Evolutionary conservation across 1,284 basidiomycete species (phyloP).

Genomic region (Ceratobasidium sp.): DNA sequence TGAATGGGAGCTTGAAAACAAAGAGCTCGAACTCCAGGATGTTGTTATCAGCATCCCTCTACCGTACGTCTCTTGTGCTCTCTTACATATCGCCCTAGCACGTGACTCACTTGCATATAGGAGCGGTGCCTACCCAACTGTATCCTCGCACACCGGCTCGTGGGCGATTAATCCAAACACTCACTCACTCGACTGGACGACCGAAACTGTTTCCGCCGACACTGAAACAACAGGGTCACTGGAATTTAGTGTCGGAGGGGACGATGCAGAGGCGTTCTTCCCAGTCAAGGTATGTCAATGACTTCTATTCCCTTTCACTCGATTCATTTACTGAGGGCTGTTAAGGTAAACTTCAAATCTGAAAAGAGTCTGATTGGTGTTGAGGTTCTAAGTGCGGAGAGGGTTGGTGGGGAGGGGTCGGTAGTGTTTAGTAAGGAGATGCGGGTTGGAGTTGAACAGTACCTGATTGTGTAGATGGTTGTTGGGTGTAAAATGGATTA

Average conservation of each 20-base stretch:
- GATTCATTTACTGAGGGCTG: background rate
- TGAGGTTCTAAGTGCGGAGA: conserved; percentile 63
- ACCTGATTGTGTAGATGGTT: conserved; percentile 56
- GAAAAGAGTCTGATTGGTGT: conserved; percentile 43
- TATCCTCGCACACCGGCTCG: conserved; percentile 76
- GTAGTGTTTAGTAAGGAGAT: conserved; percentile 83
- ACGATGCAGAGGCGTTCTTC: conserved; percentile 89
- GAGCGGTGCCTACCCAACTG: conserved; percentile 87
- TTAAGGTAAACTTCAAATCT: conserved; percentile 34
- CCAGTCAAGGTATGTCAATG: conserved; percentile 83
- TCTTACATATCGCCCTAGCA: conserved; percentile 9
- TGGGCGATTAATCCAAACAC: conserved; percentile 83
- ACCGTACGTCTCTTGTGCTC: conserved; percentile 67
- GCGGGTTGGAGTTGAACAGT: conserved; percentile 76
- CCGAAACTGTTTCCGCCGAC: conserved; percentile 66
- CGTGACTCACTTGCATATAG: conserved; percentile 31
- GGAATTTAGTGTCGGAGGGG: conserved; percentile 88
- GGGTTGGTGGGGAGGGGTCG: conserved; percentile 68
- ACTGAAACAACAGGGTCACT: conserved; percentile 78
- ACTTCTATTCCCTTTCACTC: conserved; percentile 74
- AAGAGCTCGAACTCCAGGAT: conserved; percentile 81
- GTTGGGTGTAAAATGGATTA: too few relatives aligned
- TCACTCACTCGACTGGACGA: conserved; percentile 86
- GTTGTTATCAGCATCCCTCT: conserved; percentile 92
- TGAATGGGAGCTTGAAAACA: conserved; percentile 95